A percentile compares a stretch with the other conserved stretches of the same genome.
Conservation (phyloP, 495 filamentous ascomycete genomes). For the Glarea lozoyensis region DNA sequence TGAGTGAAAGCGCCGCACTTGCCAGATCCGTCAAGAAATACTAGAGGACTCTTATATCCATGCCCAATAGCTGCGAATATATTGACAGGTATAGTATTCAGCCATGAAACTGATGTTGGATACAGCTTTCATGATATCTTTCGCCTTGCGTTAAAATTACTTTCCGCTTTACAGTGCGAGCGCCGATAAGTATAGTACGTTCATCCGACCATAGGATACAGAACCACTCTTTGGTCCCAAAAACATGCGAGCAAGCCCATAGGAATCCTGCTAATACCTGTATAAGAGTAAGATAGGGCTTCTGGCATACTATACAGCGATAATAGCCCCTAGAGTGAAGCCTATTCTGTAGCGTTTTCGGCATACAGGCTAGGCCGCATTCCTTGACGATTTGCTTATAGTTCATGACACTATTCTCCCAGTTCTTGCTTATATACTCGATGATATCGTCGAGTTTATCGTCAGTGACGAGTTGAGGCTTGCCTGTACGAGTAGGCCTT, state of each 20-base stretch:
- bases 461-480: conserved; percentile 1
- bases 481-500: neutral
- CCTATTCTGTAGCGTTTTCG: neutral
- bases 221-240: neutral
- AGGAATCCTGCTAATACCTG: neutral
- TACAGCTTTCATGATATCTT: neutral
- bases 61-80: conserved; percentile 2
- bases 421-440: neutral
- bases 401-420: neutral
- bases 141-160: neutral
- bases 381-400: neutral
- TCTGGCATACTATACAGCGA: neutral
- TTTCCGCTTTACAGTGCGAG: too few species aligned
- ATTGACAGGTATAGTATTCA: neutral
- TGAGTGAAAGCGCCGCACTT: neutral
- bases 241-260: neutral
- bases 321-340: neutral
- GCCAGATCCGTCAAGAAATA: conserved; percentile 2
- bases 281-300: neutral
- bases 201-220: too few species aligned
- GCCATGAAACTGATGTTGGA: conserved; percentile 2
- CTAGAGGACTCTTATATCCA: conserved; percentile 1
- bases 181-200: too few species aligned
- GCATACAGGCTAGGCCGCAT: neutral
- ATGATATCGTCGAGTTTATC: conserved; percentile 1